Evolutionary conservation across 768 basidiomycete genomes (phyloP), one percentile per base, ranked within the genome.

Genomic region (Boletus subparvulus): DNA sequence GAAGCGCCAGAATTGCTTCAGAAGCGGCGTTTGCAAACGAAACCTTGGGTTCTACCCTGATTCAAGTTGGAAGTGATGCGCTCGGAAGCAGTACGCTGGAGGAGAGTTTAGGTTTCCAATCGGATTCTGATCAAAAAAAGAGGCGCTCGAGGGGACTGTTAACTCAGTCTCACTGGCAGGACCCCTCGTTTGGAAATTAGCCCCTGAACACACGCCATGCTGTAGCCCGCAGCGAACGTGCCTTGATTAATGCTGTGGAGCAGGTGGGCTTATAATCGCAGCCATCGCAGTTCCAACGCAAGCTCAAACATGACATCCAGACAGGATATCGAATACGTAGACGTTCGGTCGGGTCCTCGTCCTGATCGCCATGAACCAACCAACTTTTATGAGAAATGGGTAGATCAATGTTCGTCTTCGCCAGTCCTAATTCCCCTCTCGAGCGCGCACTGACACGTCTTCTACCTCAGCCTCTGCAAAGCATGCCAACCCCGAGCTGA

Each of bases 11-110:
- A 26, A 26, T 26, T 26, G n/a, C n/a, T 26, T 26, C 26, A 26
- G 26, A 26, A 26, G 26, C 26, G 26, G 26, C 93, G 72, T 95
- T 95, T 42, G 93, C 93, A 65, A 95, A 96, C 47, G 92, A 92
- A 58, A 96, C 93, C 65, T 96, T 96, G 33, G 94, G 93, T 73
- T 96, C 93, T 50, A 94, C 91, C 61, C 94, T 85, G 63, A 99
- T 39, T 21, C 21, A 21, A n/a, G 21, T 21, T 21, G 97, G 96
- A 44, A 99, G 88, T 12, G 62, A 98, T 99, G 61, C 97, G 90
- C 77, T 98, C 97, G 17, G 78, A 75, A 1, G 93, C 90, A 12
- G 94, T 96, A 58, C 97, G 86, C 73, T 98, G 96, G 24, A 99
- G 88, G 50, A 98, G 84, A 28, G 96, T 97, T 72, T 98, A 96